Evolutionary conservation across 176 grass and related monocot species (phyloP).

Genomic region (Neostapfia colusana): DNA sequence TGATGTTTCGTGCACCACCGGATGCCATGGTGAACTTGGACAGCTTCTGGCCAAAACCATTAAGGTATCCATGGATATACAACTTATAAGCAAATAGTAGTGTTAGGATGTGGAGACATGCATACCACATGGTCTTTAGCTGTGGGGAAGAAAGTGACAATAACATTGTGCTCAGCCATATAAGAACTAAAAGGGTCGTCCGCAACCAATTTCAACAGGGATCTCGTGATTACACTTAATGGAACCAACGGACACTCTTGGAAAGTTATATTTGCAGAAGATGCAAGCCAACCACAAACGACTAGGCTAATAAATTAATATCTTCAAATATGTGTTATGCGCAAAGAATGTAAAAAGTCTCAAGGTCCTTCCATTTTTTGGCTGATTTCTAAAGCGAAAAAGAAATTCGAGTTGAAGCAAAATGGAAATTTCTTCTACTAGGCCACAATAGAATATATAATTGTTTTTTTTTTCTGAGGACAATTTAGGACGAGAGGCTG

Average conservation of each 20-base stretch:
- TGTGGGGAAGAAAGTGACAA: constrained; percentile 35
- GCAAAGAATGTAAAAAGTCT: background rate
- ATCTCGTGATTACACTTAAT: constrained; percentile 67
- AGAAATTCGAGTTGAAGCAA: background rate
- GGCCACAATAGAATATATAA: background rate
- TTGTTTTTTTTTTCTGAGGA: background rate
- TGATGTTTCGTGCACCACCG: constrained; percentile 55
- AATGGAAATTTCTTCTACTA: background rate
- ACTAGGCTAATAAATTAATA: constrained; percentile 6
- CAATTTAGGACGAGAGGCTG: background rate
- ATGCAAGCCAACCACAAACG: constrained; percentile 31
- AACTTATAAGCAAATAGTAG: constrained; percentile 48
- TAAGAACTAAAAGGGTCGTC: constrained; percentile 46
- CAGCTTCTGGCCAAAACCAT: constrained; percentile 17
- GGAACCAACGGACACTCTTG: background rate
- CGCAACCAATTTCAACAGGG: constrained; percentile 49
- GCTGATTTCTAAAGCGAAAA: background rate
- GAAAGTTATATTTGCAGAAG: background rate
- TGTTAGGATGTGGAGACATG: constrained; percentile 37
- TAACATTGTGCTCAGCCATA: constrained; percentile 35
- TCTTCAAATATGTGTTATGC: background rate
- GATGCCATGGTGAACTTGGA: constrained; percentile 49
- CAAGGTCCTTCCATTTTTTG: background rate
- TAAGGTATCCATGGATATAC: constrained; percentile 1
- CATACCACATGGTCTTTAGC: constrained; percentile 20